Percentiles rank a stretch among this genome's conserved stretches.
phyloP scores from a whole-genome alignment of 1,284 basidiomycete genomes.

The Filobasidium uniguttulatum region DNA sequence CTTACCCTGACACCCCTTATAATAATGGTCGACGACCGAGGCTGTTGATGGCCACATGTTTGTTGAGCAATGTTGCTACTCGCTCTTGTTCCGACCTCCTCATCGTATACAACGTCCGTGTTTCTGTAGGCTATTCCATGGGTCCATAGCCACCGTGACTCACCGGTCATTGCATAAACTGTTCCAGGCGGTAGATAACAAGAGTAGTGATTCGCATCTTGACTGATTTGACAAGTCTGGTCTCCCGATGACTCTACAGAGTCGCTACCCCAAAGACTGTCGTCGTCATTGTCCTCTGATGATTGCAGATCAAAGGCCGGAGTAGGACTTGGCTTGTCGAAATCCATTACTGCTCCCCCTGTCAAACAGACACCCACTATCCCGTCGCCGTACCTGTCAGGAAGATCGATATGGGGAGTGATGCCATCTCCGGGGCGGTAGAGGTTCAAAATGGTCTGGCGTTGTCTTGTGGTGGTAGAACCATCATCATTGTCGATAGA shows the following conservation, averaged over 20 bases:
- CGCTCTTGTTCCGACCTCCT: too few species aligned
- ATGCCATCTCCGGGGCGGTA: slow-evolving; percentile 39
- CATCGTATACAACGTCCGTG: too few species aligned
- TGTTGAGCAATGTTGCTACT: too few species aligned
- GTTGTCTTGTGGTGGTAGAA: background rate
- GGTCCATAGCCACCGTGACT: slow-evolving; percentile 38
- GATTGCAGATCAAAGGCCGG: too few species aligned
- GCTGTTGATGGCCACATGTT: too few species aligned
- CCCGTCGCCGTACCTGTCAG: slow-evolving; percentile 36
- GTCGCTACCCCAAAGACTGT: background rate
- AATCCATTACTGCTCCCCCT: slow-evolving; percentile 29
- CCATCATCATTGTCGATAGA: background rate
- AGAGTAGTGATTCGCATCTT: slow-evolving; percentile 3
- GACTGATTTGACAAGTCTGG: background rate
- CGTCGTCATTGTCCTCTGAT: too few species aligned
- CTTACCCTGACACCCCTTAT: too few species aligned
- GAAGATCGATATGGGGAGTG: slow-evolving; percentile 38
- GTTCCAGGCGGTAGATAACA: slow-evolving; percentile 36
- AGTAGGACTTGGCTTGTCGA: too few species aligned
- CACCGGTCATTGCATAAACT: slow-evolving; percentile 33
- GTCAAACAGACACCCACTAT: slow-evolving; percentile 30
- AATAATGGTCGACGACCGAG: too few species aligned
- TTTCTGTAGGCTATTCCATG: slow-evolving; percentile 37
- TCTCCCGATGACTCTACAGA: too few species aligned
- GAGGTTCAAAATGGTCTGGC: slow-evolving; percentile 39